These are phyloP conservation scores for Mucor circinelloides DNA, from an alignment of 371 early-diverging fungal genomes.

Conservation along the genomic window DNA sequence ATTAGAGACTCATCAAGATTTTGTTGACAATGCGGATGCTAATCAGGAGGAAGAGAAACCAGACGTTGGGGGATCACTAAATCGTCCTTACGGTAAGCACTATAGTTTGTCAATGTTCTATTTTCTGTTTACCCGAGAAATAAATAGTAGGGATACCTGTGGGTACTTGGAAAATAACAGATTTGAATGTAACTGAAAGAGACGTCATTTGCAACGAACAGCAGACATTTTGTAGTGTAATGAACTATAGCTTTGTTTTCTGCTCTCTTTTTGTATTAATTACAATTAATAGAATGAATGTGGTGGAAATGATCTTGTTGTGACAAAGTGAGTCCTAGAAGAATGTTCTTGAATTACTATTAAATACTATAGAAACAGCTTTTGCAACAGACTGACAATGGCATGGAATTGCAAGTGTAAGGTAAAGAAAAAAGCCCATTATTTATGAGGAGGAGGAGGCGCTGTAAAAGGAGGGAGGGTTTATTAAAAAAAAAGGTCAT, in stretches of 20 bases:
- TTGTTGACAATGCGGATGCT: neutral
- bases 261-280: too few relatives aligned
- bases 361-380: too few relatives aligned
- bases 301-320: conserved; percentile 3
- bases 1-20: neutral
- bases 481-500: neutral
- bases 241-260: neutral
- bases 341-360: too few relatives aligned
- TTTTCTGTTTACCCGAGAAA: neutral
- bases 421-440: conserved; percentile 2
- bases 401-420: conserved; percentile 19
- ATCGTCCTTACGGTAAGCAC: neutral
- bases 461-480: neutral
- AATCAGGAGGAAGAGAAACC: neutral
- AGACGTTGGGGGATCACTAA: neutral
- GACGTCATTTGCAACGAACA: conserved; percentile 7
- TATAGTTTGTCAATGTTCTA: neutral
- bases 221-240: conserved; percentile 15
- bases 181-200: conserved; percentile 6
- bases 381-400: conserved; percentile 16
- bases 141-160: conserved; percentile 22
- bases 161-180: conserved; percentile 16
- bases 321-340: too few relatives aligned
- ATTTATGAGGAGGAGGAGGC: neutral
- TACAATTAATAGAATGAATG: conserved; percentile 23